Evolutionary conservation across 768 basidiomycete species (phyloP).

Genomic region (Lactifluus rugatus): DNA sequence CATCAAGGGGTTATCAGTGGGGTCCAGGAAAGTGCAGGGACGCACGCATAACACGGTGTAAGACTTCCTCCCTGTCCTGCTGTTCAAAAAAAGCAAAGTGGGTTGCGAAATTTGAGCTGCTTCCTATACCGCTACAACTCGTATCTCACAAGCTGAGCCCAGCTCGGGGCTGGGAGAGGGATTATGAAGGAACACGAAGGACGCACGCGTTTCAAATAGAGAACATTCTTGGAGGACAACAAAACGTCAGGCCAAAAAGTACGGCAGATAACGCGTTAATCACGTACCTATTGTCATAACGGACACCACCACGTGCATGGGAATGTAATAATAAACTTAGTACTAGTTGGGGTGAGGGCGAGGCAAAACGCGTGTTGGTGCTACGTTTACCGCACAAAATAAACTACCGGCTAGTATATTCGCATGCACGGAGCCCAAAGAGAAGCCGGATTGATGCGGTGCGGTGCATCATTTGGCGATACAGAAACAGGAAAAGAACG

Average conservation of each 20-base stretch:
- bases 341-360: background rate
- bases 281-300: background rate
- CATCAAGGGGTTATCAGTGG: too few species aligned
- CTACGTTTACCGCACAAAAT: background rate
- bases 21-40: too few species aligned
- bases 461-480: background rate
- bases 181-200: too few species aligned
- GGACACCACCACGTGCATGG: background rate
- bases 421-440: background rate
- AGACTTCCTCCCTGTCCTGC: too few species aligned
- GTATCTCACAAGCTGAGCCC: too few species aligned
- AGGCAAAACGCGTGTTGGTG: background rate
- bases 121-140: too few species aligned
- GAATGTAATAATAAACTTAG: background rate
- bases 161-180: too few species aligned
- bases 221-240: background rate
- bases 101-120: too few species aligned
- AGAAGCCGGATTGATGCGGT: background rate
- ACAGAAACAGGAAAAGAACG: background rate
- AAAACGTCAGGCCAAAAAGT: background rate
- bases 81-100: too few species aligned
- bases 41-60: too few species aligned
- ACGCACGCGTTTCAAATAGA: background rate
- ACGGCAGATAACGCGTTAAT: too few species aligned
- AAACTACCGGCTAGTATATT: background rate